Evolutionary conservation across 257 asterid genomes (phyloP).

Genomic region (Verbascum thapsus): DNA sequence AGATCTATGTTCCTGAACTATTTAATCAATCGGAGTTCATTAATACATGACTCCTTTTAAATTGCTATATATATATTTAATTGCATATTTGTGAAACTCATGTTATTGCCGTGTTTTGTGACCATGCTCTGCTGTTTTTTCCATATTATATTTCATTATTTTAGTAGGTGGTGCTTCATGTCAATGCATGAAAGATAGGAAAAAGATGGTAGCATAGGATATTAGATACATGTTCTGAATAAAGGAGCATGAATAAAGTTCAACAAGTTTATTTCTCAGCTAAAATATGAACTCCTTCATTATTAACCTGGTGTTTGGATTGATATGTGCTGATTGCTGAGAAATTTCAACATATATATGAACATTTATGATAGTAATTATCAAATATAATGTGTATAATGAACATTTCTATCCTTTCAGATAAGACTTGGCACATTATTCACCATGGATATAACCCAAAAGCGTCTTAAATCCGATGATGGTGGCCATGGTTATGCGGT

Average conservation of each 20-base stretch:
- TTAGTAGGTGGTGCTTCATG: background rate
- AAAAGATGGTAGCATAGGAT: background rate
- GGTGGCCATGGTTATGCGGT: constrained; percentile 3
- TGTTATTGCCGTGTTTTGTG: background rate
- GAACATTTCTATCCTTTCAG: background rate
- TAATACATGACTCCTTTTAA: constrained; percentile 1
- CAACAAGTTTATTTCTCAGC: background rate
- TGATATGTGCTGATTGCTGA: background rate
- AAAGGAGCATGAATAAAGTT: background rate
- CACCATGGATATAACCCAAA: constrained; percentile 21
- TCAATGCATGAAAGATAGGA: constrained; percentile 1
- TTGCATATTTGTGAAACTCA: too few species aligned
- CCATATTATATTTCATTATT: constrained; percentile 3
- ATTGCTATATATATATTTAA: too few species aligned
- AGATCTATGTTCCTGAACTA: background rate
- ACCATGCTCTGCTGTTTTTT: background rate
- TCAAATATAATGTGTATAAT: constrained; percentile 5
- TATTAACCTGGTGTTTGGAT: background rate
- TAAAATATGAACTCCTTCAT: background rate
- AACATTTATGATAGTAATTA: background rate
- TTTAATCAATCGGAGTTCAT: too few species aligned
- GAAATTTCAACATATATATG: background rate
- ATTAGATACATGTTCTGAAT: background rate
- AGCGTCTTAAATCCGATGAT: background rate
- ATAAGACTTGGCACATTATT: too few species aligned